Percentiles rank a stretch among this genome's conserved stretches.
These are phyloP conservation scores for Termitomyces sp. DNA, from an alignment of 768 basidiomycete species.

Conservation along the genomic window DNA sequence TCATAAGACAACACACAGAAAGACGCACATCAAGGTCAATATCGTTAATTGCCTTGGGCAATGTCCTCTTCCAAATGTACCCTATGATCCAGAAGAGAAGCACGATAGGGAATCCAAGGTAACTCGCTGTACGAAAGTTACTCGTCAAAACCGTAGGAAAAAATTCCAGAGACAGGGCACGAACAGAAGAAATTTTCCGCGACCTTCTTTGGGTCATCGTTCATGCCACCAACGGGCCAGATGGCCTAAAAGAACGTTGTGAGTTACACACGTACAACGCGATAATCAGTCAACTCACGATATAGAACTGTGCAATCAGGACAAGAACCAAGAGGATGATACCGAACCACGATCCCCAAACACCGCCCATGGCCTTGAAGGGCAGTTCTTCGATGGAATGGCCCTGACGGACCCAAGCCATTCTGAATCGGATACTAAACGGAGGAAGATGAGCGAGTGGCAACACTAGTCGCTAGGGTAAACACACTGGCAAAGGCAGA, in stretches of 20 bases:
- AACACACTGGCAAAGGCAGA: slow-evolving; percentile 45
- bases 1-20: not conserved
- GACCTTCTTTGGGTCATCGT: slow-evolving; percentile 22
- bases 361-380: slow-evolving; percentile 40
- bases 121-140: slow-evolving; percentile 23
- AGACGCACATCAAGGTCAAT: slow-evolving; percentile 39
- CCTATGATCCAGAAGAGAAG: slow-evolving; percentile 36
- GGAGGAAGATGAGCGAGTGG: not conserved
- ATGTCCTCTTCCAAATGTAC: slow-evolving; percentile 37
- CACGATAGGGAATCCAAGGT: slow-evolving; percentile 39
- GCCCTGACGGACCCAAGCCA: slow-evolving; percentile 41
- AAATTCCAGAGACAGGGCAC: slow-evolving; percentile 9
- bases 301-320: slow-evolving; percentile 44
- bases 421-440: slow-evolving; percentile 40
- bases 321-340: slow-evolving; percentile 37
- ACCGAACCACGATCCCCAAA: slow-evolving; percentile 45
- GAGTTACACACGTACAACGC: not conserved
- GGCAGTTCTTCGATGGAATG: slow-evolving; percentile 44
- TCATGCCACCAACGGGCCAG: slow-evolving; percentile 38
- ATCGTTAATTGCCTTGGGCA: slow-evolving; percentile 32
- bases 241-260: slow-evolving; percentile 25
- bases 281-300: slow-evolving; percentile 22
- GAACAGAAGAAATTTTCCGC: slow-evolving; percentile 37
- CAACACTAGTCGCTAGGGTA: not conserved
- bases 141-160: not conserved